Conservation (phyloP, 75 land plant species). For the Cupressus sempervirens region DNA sequence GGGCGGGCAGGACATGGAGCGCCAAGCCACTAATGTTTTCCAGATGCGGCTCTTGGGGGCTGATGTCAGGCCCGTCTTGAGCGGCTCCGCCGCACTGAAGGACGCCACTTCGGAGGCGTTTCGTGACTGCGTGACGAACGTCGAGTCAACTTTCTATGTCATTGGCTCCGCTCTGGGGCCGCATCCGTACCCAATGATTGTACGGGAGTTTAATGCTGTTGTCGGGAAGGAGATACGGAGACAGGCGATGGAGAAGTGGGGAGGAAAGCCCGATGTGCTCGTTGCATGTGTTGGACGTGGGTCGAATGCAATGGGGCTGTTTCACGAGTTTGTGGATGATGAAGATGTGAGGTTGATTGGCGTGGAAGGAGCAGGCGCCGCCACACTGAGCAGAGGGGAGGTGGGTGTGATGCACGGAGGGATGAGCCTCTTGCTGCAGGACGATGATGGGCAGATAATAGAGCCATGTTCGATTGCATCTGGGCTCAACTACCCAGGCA, state of each 20-base stretch:
- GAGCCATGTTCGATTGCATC: slow-evolving; percentile 77
- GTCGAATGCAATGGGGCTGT: slow-evolving; percentile 68
- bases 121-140: slow-evolving; percentile 45
- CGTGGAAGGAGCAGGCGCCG: slow-evolving; percentile 17
- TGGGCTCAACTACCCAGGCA: slow-evolving; percentile 89
- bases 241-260: slow-evolving; percentile 71
- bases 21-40: slow-evolving; percentile 65
- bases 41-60: slow-evolving; percentile 74
- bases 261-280: slow-evolving; percentile 16
- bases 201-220: slow-evolving; percentile 73
- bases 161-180: slow-evolving; percentile 74
- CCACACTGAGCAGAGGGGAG: slow-evolving; percentile 8
- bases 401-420: slow-evolving; percentile 61
- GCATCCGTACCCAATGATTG: slow-evolving; percentile 78
- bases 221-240: slow-evolving; percentile 79
- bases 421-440: slow-evolving; percentile 86
- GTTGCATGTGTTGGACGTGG: slow-evolving; percentile 65
- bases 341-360: slow-evolving; percentile 21
- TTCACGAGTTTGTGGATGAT: slow-evolving; percentile 20
- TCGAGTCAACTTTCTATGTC: slow-evolving; percentile 67
- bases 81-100: slow-evolving; percentile 65
- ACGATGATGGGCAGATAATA: slow-evolving; percentile 76
- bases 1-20: slow-evolving; percentile 77
- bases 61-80: slow-evolving; percentile 65
- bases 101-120: slow-evolving; percentile 88